Evolutionary conservation across 2,329 filamentous ascomycete species (phyloP), one percentile per base, ranked within the genome.

Genomic region (Stemphylium lycopersici): DNA sequence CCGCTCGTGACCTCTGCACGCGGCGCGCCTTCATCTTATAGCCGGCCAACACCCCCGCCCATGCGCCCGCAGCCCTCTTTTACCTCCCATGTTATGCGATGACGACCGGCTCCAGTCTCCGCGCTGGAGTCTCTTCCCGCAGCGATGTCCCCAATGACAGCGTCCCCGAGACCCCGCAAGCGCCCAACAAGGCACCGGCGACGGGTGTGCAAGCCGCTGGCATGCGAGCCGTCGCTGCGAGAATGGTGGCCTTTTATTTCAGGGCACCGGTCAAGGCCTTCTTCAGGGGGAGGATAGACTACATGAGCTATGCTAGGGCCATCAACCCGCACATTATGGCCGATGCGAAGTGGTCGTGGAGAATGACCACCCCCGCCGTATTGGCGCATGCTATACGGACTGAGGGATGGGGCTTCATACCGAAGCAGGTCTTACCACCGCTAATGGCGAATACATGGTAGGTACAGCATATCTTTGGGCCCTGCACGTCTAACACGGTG

Each of bases 201-300:
- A 87, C 85, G 13, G 92, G 90, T 42, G 90, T 90, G n/a, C 92
- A 90, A 18, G 92, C 92, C 4, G 92, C 92, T 18, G 86, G 90
- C 36, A 90, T 92, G 59, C 89, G 93, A 41, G 93, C 92, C 24
- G 75, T 96, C 59, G 93, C 89, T 65, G 89, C 91, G 6, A 90
- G 96, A 71, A 81, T 91, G 66, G 84, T 96, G 49, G 88, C 91
- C 20, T 96, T 96, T 67, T 97, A 96, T 58, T 97, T 96, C 72
- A 84, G 92, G 52, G 91, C 91, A 0, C 93, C 93, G 0, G 90
- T 92, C 48, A 96, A 96, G 77, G 90, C 92, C 13, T 97, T 97
- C 73, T 96, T 97, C 77, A 86, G 91, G 57, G 93, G 90, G 1
- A 82, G 93, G 54, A 91, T 97, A 60, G 93, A 97, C 79, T 96